These are phyloP conservation scores for Anisodus acutangulus DNA, from an alignment of 257 asterid species.

Conservation along the genomic window DNA sequence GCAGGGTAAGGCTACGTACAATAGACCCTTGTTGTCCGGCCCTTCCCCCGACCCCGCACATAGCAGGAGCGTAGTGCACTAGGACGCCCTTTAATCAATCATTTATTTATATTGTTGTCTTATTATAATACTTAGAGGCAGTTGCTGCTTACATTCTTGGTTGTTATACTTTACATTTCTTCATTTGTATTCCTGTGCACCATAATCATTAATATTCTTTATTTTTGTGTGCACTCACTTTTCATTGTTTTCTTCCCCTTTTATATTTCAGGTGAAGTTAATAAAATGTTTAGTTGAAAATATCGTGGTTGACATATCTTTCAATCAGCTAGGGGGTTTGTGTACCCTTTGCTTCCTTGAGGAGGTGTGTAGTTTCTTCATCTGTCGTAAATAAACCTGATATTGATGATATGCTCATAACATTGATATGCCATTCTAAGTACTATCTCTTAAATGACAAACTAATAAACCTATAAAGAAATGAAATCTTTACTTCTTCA, in stretches of 20 bases:
- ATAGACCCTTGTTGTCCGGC: too few species aligned
- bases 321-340: constrained; percentile 91
- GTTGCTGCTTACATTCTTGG: constrained; percentile 15
- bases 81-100: background rate
- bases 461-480: background rate
- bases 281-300: constrained; percentile 93
- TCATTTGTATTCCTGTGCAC: constrained; percentile 11
- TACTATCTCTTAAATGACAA: too few species aligned
- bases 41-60: too few species aligned
- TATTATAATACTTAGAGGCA: constrained; percentile 11
- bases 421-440: background rate
- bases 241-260: constrained; percentile 1
- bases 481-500: constrained; percentile 9
- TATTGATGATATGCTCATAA: background rate
- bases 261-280: constrained; percentile 67
- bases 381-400: background rate
- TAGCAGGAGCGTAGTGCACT: too few species aligned
- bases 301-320: constrained; percentile 92
- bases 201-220: background rate
- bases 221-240: constrained; percentile 6
- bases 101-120: constrained; percentile 21
- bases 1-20: too few species aligned
- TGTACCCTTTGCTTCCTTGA: constrained; percentile 94
- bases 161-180: background rate
- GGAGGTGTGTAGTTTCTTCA: constrained; percentile 58